Percentiles rank a stretch among this genome's conserved stretches.
phyloP scores from a whole-genome alignment of 2,329 filamentous ascomycete genomes.

The Trichoderma hamatum region DNA sequence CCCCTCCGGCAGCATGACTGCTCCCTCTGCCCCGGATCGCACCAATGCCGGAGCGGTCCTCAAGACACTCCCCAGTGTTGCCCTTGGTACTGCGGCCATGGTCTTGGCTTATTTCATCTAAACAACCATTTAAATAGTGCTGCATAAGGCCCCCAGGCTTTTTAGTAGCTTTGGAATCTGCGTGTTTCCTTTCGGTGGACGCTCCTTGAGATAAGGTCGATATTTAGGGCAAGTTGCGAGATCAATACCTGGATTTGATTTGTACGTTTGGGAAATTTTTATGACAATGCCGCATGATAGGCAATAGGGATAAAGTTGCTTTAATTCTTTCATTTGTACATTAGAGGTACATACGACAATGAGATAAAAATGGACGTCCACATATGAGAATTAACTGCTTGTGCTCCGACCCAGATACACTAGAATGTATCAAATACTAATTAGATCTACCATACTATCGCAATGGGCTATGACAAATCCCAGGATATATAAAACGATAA shows the following conservation, averaged over 20 bases:
- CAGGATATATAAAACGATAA: conserved; percentile 22
- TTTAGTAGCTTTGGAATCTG: not conserved
- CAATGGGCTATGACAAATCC: not conserved
- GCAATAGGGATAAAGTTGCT: conserved; percentile 13
- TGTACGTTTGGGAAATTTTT: conserved; percentile 9
- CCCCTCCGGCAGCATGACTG: conserved; percentile 29
- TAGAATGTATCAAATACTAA: not conserved
- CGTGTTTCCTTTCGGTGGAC: conserved; percentile 4
- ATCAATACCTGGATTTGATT: conserved; percentile 25
- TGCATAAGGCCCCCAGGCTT: not conserved
- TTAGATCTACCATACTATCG: not conserved
- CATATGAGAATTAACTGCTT: not conserved
- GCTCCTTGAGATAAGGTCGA: not conserved
- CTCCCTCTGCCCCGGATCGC: conserved; percentile 36
- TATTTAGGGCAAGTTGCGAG: not conserved
- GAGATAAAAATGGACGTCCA: not conserved
- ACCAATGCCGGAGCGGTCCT: conserved; percentile 38
- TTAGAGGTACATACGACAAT: not conserved
- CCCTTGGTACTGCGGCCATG: conserved; percentile 36
- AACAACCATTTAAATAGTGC: not conserved
- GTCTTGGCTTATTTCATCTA: conserved; percentile 36
- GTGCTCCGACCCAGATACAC: not conserved
- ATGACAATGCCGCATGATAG: not conserved
- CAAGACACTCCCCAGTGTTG: conserved; percentile 31
- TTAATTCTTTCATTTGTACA: not conserved